Conservation (phyloP, 2,329 filamentous ascomycete species). For the Whalleya microplaca region DNA sequence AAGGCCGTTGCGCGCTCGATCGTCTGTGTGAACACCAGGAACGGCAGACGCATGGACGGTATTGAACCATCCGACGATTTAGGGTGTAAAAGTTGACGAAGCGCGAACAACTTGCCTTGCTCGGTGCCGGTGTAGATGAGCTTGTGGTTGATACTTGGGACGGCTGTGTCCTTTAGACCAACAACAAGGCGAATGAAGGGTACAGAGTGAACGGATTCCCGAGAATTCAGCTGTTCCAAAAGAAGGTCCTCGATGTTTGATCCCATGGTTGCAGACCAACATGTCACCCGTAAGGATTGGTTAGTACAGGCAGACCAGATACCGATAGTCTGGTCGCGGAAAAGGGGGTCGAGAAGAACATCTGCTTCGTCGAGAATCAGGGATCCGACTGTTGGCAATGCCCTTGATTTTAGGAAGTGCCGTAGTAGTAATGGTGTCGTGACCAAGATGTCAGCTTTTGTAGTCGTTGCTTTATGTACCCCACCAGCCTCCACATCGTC, state of each 20-base stretch:
- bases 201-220: slow-evolving; percentile 49
- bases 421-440: slow-evolving; percentile 80
- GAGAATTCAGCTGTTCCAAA: slow-evolving; percentile 65
- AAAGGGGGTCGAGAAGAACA: slow-evolving; percentile 87
- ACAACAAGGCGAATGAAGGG: slow-evolving; percentile 84
- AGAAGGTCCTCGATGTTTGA: slow-evolving; percentile 86
- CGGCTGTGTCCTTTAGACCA: slow-evolving; percentile 93
- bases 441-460: slow-evolving; percentile 79
- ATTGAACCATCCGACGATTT: slow-evolving; percentile 58
- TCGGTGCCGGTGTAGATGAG: slow-evolving; percentile 92
- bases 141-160: slow-evolving; percentile 88
- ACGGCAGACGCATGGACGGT: slow-evolving; percentile 76
- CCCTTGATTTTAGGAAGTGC: slow-evolving; percentile 65
- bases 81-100: slow-evolving; percentile 87
- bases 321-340: slow-evolving; percentile 82
- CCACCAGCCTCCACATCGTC: slow-evolving; percentile 45
- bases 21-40: slow-evolving; percentile 95
- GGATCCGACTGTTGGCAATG: slow-evolving; percentile 69
- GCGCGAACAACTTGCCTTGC: slow-evolving; percentile 86
- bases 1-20: slow-evolving; percentile 88
- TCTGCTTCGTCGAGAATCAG: slow-evolving; percentile 93
- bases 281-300: slow-evolving; percentile 70
- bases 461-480: slow-evolving; percentile 45
- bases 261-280: slow-evolving; percentile 98
- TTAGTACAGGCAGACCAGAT: slow-evolving; percentile 82